phyloP scores from a whole-genome alignment of 306 rosid species.

The Prinsepia uniflora region DNA sequence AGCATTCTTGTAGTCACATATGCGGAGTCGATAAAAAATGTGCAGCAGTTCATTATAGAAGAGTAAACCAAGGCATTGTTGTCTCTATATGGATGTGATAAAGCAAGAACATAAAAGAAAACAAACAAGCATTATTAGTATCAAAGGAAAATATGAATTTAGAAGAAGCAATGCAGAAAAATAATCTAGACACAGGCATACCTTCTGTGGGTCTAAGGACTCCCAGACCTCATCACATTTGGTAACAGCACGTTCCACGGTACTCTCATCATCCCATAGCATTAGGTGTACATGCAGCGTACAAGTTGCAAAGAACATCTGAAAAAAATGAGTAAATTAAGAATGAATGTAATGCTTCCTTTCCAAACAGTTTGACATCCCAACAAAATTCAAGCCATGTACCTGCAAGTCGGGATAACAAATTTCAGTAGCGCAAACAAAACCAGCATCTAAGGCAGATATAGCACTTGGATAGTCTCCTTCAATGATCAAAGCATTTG shows the following conservation, averaged over 20 bases:
- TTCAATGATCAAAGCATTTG: conserved; percentile 85
- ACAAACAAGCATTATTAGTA: conserved; percentile 18
- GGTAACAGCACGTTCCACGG: conserved; percentile 76
- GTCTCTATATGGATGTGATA: conserved; percentile 42
- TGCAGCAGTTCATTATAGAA: conserved; percentile 89
- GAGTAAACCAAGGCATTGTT: conserved; percentile 71
- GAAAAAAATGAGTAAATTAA: conserved; percentile 31
- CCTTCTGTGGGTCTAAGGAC: conserved; percentile 59
- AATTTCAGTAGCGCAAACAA: conserved; percentile 60
- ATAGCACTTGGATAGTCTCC: conserved; percentile 79
- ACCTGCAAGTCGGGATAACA: conserved; percentile 84
- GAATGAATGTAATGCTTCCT: background rate
- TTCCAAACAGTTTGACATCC: background rate
- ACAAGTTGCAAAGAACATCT: conserved; percentile 96
- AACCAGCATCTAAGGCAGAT: conserved; percentile 73
- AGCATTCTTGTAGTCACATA: conserved; percentile 95
- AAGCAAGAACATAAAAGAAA: conserved; percentile 13
- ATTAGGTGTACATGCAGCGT: conserved; percentile 86
- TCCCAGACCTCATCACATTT: conserved; percentile 79
- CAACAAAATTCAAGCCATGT: background rate
- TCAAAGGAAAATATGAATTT: conserved; percentile 1
- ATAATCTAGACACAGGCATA: conserved; percentile 39
- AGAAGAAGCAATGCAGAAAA: conserved; percentile 15
- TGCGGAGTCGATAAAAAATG: conserved; percentile 77
- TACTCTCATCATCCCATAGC: conserved; percentile 81